Evolutionary conservation across 495 filamentous ascomycete genomes (phyloP).

Genomic region (Geoglossum glabrum): DNA sequence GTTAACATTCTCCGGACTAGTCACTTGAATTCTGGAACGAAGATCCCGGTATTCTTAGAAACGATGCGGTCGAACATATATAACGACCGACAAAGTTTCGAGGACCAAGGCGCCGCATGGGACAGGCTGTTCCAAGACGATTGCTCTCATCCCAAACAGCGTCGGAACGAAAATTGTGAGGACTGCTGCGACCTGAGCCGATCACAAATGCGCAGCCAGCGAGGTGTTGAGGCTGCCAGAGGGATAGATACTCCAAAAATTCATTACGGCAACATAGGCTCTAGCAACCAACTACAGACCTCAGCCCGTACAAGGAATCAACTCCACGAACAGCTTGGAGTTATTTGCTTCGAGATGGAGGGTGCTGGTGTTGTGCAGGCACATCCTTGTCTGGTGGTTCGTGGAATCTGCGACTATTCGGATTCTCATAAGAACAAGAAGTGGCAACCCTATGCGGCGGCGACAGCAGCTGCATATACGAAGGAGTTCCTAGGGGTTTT

Average conservation of each 20-base stretch:
- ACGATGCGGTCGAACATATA: constrained; percentile 9
- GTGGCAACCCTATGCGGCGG: constrained; percentile 19
- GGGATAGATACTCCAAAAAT: constrained; percentile 11
- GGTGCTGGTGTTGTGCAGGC: constrained; percentile 18
- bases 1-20: constrained; percentile 12
- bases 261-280: not conserved
- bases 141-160: not conserved
- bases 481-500: constrained; percentile 12
- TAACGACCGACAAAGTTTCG: constrained; percentile 1
- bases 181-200: too few species aligned
- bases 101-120: constrained; percentile 5
- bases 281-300: constrained; percentile 3
- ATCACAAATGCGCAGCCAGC: too few species aligned
- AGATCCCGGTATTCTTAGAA: constrained; percentile 10
- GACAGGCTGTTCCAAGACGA: constrained; percentile 14
- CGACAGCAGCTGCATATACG: constrained; percentile 16
- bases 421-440: constrained; percentile 21
- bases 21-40: constrained; percentile 8
- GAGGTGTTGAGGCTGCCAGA: not conserved
- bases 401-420: constrained; percentile 11
- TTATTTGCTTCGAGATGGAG: constrained; percentile 30
- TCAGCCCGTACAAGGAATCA: constrained; percentile 5
- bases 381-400: constrained; percentile 9
- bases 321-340: constrained; percentile 6
- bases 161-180: too few species aligned